Conservation (phyloP, 805 yeast species). For the Isabelozyma heimii region DNA sequence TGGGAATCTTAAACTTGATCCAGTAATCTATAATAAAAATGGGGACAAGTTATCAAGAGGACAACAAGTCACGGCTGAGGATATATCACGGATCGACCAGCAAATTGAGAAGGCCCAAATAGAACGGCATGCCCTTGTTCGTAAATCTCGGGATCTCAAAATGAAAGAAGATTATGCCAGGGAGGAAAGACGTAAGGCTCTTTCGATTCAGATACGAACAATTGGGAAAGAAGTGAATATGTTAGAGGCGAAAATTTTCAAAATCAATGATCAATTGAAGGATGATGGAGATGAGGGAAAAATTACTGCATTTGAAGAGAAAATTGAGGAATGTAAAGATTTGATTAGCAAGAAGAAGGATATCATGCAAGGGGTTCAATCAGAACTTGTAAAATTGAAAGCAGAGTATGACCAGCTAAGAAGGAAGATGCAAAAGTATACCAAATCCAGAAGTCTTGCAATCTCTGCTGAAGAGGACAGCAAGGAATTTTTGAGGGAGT, state of each 20-base stretch:
- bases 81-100: constrained; percentile 11
- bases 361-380: constrained; percentile 15
- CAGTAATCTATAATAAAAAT: constrained; percentile 42
- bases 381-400: constrained; percentile 3
- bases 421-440: constrained; percentile 17
- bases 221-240: constrained; percentile 11
- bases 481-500: constrained; percentile 6
- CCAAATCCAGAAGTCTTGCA: constrained; percentile 6
- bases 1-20: constrained; percentile 52
- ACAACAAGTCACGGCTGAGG: constrained; percentile 8
- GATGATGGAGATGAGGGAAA: constrained; percentile 46
- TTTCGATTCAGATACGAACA: constrained; percentile 1
- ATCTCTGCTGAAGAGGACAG: background rate
- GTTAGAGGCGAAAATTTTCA: constrained; percentile 21
- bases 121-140: constrained; percentile 10
- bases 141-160: constrained; percentile 11
- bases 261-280: constrained; percentile 35
- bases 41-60: constrained; percentile 28
- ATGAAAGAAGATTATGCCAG: constrained; percentile 9
- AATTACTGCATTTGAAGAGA: constrained; percentile 30
- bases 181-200: background rate
- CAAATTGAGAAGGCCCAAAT: constrained; percentile 13
- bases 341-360: constrained; percentile 25
- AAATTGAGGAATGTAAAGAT: constrained; percentile 24
- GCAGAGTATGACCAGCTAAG: constrained; percentile 8